Percentiles rank a stretch among this genome's conserved stretches.
Evolutionary conservation across 306 rosid genomes (phyloP).

Genomic region (Delonix regia): DNA sequence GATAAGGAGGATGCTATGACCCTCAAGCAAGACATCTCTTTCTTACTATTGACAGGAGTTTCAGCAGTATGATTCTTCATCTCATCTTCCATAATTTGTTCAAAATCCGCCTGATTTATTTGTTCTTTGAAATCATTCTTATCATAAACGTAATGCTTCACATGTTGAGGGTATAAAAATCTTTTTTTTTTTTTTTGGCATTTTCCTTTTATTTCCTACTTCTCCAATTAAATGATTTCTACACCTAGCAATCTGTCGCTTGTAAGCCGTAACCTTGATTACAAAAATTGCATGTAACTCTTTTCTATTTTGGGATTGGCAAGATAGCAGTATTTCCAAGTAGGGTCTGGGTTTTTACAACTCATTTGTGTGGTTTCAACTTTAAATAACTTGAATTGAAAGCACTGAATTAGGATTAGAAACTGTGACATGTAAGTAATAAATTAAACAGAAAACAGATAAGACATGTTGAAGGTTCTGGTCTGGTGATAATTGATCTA

Average conservation of each 20-base stretch:
- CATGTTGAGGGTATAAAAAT: too few species aligned
- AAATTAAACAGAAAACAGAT: background rate
- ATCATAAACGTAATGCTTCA: too few species aligned
- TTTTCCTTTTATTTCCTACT: background rate
- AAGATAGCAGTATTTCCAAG: background rate
- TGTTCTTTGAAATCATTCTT: too few species aligned
- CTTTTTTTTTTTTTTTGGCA: background rate
- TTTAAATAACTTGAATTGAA: background rate
- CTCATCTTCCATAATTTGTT: background rate
- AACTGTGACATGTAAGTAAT: background rate
- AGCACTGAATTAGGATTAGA: background rate
- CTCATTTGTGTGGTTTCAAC: background rate
- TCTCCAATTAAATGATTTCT: background rate
- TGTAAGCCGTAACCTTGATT: background rate
- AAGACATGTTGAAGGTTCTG: background rate
- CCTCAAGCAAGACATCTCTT: background rate
- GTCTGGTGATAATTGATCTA: background rate
- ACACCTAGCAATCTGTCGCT: background rate
- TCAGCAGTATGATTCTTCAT: too few species aligned
- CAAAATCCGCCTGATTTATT: background rate
- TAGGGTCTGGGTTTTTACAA: background rate
- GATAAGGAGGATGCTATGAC: background rate
- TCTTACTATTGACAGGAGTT: too few species aligned
- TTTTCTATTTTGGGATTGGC: background rate
- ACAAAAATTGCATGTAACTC: background rate